Base-by-base conservation (phyloP, 495 filamentous ascomycete species). In the Hypoxylon fragiforme region DNA sequence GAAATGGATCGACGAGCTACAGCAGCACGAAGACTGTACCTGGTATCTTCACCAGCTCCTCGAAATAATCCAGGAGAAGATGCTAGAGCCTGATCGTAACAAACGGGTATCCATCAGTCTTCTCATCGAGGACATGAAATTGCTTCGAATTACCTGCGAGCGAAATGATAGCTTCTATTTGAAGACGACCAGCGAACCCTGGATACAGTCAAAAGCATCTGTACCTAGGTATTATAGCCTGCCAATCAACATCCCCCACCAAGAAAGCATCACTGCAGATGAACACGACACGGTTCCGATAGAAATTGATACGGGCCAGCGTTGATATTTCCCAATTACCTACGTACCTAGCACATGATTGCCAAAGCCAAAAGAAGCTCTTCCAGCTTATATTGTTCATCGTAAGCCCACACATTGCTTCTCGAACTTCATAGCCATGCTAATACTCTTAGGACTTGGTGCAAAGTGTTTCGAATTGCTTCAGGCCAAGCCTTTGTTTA, bases 11-110 rank as follows among this genome's bases (percentile, higher is more conserved):
- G 3, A 14, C 0, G 9, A 39, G 28, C 58, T 62, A 5, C 58
- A 52, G 12, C 1, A 20, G 7, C 21, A 62, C 26, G 5, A 34
- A 3, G 18, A 19, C 2, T 62, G 58, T 3, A 62, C 19, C 31
- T 34, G 39, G 35, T 62, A 62, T 36, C 12, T 62, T 8, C 9
- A 47, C 32, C 28, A 62, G 13, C 42, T 57, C 2, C 58, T 62
- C 35, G 51, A 62, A 9, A 21, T 52, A 19, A 62, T 62, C 44
- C 36, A 42, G 22, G 51, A 56, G 20, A 43, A 39, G 15, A 62
- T 62, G 58, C 47, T 62, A 2, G 52, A 34, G 8, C 46, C 58
- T 12, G 47, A 57, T 0, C 46, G 52, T n/a, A 12, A 30, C 1
- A 50, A 44, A n/a, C 32, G 54, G 37, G 19, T 45, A 3, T 14